Conservation (phyloP, 768 basidiomycete species). For the Cyclocybe cylindracea region DNA sequence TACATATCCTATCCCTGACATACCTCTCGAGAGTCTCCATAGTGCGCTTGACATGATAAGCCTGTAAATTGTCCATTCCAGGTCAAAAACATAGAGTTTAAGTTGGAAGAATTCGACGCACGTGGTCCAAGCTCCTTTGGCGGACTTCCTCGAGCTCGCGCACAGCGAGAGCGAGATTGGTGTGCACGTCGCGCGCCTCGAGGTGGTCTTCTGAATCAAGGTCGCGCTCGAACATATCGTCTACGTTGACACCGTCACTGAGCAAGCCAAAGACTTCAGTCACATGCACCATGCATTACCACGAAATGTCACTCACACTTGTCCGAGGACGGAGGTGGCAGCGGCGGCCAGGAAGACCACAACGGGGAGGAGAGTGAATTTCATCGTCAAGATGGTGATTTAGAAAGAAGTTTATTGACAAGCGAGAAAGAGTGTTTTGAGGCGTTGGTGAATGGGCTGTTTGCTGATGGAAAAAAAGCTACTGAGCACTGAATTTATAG, state of each 20-base stretch:
- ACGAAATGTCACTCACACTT: neutral
- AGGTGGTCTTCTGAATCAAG: no score
- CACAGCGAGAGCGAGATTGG: neutral
- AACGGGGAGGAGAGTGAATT: neutral
- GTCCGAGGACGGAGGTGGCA: constrained; percentile 2
- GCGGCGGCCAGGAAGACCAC: neutral
- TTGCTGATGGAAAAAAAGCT: no score
- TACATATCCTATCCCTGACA: neutral
- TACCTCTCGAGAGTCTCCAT: constrained; percentile 3
- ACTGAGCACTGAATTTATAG: no score
- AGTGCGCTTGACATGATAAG: neutral
- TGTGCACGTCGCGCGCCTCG: neutral
- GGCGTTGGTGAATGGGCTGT: no score
- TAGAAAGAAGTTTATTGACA: neutral
- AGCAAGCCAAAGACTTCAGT: neutral
- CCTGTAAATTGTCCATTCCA: neutral
- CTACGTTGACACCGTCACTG: constrained; percentile 1
- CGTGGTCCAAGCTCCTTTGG: no score
- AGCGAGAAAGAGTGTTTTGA: neutral
- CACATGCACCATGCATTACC: no score
- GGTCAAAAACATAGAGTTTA: no score
- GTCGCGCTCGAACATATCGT: neutral
- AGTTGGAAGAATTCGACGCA: no score
- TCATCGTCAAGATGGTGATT: neutral
- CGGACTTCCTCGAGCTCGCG: neutral